These are phyloP conservation scores for Kluyveromyces siamensis DNA, from an alignment of 805 yeast genomes.

Conservation along the genomic window DNA sequence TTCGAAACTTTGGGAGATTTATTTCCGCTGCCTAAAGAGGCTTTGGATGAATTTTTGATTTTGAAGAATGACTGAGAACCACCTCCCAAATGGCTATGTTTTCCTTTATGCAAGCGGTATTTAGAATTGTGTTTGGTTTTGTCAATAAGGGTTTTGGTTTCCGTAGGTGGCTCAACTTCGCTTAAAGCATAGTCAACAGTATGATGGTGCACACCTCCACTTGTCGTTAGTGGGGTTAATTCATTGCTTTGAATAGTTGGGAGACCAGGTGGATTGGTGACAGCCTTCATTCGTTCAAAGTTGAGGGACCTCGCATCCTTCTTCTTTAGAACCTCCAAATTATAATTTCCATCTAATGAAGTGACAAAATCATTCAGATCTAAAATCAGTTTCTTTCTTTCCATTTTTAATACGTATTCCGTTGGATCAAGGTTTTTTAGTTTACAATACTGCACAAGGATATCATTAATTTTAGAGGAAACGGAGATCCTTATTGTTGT, in stretches of 20 bases:
- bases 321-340: conserved; percentile 36
- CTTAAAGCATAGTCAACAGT: not conserved
- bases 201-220: conserved; percentile 11
- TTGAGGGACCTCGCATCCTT: conserved; percentile 32
- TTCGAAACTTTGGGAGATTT: conserved; percentile 11
- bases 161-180: not conserved
- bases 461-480: conserved; percentile 30
- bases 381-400: conserved; percentile 23
- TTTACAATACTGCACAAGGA: conserved; percentile 29
- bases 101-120: conserved; percentile 14
- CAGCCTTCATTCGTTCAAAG: conserved; percentile 25
- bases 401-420: conserved; percentile 29
- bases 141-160: conserved; percentile 1
- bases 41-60: conserved; percentile 26
- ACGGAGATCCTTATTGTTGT: conserved; percentile 26
- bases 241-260: conserved; percentile 29
- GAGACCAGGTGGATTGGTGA: conserved; percentile 19
- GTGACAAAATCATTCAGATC: conserved; percentile 34
- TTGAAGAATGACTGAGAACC: conserved; percentile 23
- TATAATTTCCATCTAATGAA: conserved; percentile 33
- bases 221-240: conserved; percentile 26
- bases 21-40: conserved; percentile 17
- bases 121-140: conserved; percentile 13
- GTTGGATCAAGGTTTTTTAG: conserved; percentile 29
- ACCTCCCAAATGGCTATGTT: conserved; percentile 6